phyloP scores from a whole-genome alignment of 129 eudicot species.

The Saussurea involucrata region DNA sequence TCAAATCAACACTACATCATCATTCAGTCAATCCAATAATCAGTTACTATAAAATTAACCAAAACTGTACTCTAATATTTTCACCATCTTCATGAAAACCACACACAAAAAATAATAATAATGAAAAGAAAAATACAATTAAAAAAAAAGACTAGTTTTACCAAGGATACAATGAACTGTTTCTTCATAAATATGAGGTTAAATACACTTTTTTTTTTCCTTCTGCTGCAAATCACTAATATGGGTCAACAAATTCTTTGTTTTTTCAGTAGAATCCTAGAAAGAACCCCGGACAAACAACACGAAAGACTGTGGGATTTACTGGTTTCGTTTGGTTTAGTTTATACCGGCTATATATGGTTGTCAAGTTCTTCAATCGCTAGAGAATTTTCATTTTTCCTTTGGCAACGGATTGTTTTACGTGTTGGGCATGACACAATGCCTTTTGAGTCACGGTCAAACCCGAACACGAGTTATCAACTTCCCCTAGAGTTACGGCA shows the following conservation, averaged over 20 bases:
- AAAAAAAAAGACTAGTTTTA: neutral
- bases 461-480: conserved; percentile 33
- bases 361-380: neutral
- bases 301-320: neutral
- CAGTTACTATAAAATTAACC: too few relatives aligned
- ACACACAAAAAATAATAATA: neutral
- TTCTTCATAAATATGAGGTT: neutral
- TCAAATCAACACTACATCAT: neutral
- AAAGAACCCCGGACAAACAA: conserved; percentile 11
- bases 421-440: conserved; percentile 38
- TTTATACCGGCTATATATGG: neutral
- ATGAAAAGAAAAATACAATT: neutral
- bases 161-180: neutral
- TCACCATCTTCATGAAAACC: neutral
- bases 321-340: neutral
- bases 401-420: conserved; percentile 35
- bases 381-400: conserved; percentile 45
- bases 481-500: conserved; percentile 48
- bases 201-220: neutral
- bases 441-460: conserved; percentile 42
- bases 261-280: conserved; percentile 1
- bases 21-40: too few relatives aligned
- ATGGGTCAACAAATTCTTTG: conserved; percentile 1
- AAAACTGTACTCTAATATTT: too few relatives aligned
- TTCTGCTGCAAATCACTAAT: neutral